Evolutionary conservation across 495 filamentous ascomycete species (phyloP).

Genomic region (Trichocladium uniseriatum): DNA sequence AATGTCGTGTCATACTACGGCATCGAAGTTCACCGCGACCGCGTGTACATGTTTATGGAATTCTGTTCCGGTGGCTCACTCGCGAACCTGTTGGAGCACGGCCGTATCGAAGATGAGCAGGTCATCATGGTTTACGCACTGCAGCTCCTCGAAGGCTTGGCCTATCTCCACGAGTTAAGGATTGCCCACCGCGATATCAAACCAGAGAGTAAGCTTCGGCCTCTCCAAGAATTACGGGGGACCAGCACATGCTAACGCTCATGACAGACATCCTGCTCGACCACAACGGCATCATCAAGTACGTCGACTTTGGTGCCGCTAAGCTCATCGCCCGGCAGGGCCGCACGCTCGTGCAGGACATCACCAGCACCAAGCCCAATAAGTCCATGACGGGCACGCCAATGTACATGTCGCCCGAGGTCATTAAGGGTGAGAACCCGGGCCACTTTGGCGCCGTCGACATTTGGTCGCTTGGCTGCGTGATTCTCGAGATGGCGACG

Average conservation of each 20-base stretch:
- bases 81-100: conserved; percentile 85
- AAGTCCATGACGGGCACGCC: conserved; percentile 95
- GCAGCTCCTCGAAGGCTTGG: conserved; percentile 90
- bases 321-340: conserved; percentile 95
- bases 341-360: conserved; percentile 63
- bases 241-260: conserved; percentile 19
- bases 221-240: too few species aligned
- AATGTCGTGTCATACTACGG: conserved; percentile 97
- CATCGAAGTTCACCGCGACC: conserved; percentile 95
- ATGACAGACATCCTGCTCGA: conserved; percentile 82
- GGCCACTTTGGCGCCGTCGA: conserved; percentile 82
- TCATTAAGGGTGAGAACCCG: conserved; percentile 75
- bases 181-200: conserved; percentile 98
- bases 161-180: conserved; percentile 80
- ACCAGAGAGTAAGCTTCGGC: conserved; percentile 78
- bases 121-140: conserved; percentile 97
- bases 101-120: conserved; percentile 94
- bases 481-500: conserved; percentile 95
- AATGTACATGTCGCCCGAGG: conserved; percentile 99
- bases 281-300: conserved; percentile 97
- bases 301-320: conserved; percentile 95
- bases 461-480: conserved; percentile 94
- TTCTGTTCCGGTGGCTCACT: conserved; percentile 93
- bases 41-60: conserved; percentile 99
- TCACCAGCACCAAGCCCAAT: conserved; percentile 57